Evolutionary conservation across 1,284 basidiomycete species (phyloP).

Genomic region (Leccinum subatratum): DNA sequence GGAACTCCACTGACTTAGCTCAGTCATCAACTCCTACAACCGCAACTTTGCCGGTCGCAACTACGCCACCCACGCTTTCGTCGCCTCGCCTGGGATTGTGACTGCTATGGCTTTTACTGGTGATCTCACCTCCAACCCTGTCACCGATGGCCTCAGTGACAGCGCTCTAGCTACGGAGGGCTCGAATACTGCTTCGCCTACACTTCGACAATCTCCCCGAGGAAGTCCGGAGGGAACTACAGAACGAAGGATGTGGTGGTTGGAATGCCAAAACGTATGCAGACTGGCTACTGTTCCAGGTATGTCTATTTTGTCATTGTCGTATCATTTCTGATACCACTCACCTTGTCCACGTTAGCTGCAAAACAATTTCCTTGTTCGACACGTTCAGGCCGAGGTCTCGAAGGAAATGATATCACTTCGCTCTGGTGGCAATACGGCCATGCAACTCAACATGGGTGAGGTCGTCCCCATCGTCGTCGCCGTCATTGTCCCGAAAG

Average conservation of each 20-base stretch:
- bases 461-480: constrained; percentile 49
- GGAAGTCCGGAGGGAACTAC: constrained; percentile 36
- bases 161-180: constrained; percentile 38
- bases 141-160: constrained; percentile 86
- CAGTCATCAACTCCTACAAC: constrained; percentile 99
- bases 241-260: constrained; percentile 24
- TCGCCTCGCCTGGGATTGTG: constrained; percentile 96
- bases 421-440: constrained; percentile 32
- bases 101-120: constrained; percentile 97
- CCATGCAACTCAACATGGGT: constrained; percentile 56
- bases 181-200: constrained; percentile 19
- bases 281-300: constrained; percentile 51
- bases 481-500: constrained; percentile 33
- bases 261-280: constrained; percentile 15
- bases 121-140: constrained; percentile 92
- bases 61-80: constrained; percentile 98
- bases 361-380: constrained; percentile 40
- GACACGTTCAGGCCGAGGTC: constrained; percentile 40
- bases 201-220: constrained; percentile 13
- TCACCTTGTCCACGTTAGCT: constrained; percentile 29
- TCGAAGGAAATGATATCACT: constrained; percentile 48
- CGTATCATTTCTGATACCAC: background rate
- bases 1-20: no score
- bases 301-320: constrained; percentile 10
- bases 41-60: constrained; percentile 99